Base-by-base conservation (phyloP, 164 flowering plant genomes). In the Dillenia turbinata region DNA sequence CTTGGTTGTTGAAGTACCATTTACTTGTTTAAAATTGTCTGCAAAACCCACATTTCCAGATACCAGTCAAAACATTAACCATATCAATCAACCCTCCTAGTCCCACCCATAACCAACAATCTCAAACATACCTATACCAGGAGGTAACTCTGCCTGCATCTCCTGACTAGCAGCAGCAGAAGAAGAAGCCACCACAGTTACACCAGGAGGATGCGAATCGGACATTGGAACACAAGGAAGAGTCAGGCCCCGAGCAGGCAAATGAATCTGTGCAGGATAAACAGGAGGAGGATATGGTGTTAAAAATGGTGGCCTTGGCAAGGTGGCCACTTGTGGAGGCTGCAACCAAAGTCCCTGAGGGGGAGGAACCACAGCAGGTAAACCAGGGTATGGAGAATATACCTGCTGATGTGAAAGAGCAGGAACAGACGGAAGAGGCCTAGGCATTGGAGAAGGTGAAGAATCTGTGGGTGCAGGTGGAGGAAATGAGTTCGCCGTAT, bases 321-420 rank as follows among this genome's bases (percentile, higher is more conserved):
- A 60, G 56, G 79, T 88, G 69, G 76, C 73, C 68, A 78, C 57
- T 51, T 73, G 87, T 50, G 84, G 84, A 47, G 85, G 80, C 63
- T 80, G 96, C 75, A 79, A 61, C 97, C 97, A 93, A 12, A 68
- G 66, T 62, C 79, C 88, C 62, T 83, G 96, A 69, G 81, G 83
- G 19, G 85, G 71, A 67, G 81, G 74, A 66, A 72, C 77, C 69
- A 81, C 62, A 40, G 81, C 53, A 66, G 85, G 81, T 47, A 69
- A 50, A 63, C 88, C 61, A n/a, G 76, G 71, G 70, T 80, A 85
- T 16, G 75, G 56, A 44, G 80, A 65, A 64, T 75, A 79, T 10
- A 68, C 15, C 22, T 72, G 86, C 52, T 74, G 88, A 64, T 81
- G 92, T 24, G 78, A 48, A 40, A 74, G 65, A 55, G 63, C 48